Evolutionary conservation across 306 rosid genomes (phyloP), one percentile per base, ranked within the genome.

Genomic region (Cicer chorassanicum): DNA sequence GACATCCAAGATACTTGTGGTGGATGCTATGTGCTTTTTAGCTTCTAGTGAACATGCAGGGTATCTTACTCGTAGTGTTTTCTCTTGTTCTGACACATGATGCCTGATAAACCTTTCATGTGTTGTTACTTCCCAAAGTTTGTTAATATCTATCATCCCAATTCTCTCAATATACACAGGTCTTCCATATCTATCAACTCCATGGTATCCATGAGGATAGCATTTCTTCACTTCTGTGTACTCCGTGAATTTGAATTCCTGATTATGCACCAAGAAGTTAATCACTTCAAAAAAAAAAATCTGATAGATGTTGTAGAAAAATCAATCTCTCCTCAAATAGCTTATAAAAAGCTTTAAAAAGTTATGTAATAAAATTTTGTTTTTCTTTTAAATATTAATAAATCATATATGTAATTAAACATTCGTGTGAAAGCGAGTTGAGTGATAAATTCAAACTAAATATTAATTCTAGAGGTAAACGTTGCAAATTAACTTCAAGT

Each of bases 41-140:
- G 94, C 90, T 29, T 88, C 82, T 43, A 93, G 76, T 8, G 98
- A 93, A 78, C 96, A 91, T 8, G 98, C 87, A 73, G 97, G 97
- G 78, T 65, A 91, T 84, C 98, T 85, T 50, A 82, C 7, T 65
- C 60, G 74, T 10, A 87, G 70, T 65, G 98, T 88, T 77, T 87
- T 89, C 89, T 93, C 98, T 86, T 91, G 98, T 73, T 93, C 98
- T 10, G 85, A 81, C 4, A 93, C 97, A 54, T 93, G 98, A 74
- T 88, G 50, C 75, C 21, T 89, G 1, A 83, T 75, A 81, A 87
- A 88, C 80, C 97, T 89, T 56, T 93, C 96, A 14, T 88, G 74
- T 19, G 88, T 74, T 41, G 97, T 91, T 50, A 88, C 86, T 86
- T 86, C 88, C 55, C 86, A 75, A 41, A 93, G 82, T 72, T 70